Conservation (phyloP, 768 basidiomycete genomes). For the Suillus decipiens region DNA sequence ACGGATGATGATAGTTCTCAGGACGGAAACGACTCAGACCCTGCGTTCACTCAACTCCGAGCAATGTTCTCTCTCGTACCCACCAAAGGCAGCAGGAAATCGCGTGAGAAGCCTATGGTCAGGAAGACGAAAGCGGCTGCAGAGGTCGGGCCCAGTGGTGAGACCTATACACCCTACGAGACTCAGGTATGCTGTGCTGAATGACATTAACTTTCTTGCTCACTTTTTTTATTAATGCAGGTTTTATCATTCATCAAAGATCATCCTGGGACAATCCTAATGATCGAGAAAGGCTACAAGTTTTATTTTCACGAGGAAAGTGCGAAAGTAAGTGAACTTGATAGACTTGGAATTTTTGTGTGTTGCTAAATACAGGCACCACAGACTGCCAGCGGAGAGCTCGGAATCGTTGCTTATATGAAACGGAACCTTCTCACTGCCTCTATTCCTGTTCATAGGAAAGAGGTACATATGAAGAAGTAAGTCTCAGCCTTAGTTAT, state of each 20-base stretch:
- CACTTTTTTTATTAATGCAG: constrained; percentile 15
- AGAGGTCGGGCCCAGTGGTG: constrained; percentile 63
- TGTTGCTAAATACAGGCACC: constrained; percentile 15
- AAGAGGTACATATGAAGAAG: constrained; percentile 78
- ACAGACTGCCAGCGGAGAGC: constrained; percentile 72
- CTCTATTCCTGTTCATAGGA: constrained; percentile 68
- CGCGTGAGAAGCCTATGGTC: constrained; percentile 26
- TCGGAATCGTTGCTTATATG: constrained; percentile 74
- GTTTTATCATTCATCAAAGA: constrained; percentile 58
- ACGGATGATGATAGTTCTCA: constrained; percentile 28
- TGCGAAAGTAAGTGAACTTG: constrained; percentile 54
- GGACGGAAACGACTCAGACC: constrained; percentile 45
- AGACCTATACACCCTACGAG: constrained; percentile 77
- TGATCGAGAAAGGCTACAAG: constrained; percentile 86
- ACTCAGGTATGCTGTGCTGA: constrained; percentile 49
- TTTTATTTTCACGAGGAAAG: constrained; percentile 84
- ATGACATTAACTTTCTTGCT: neutral
- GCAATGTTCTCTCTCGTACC: constrained; percentile 45
- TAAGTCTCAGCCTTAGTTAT: constrained; percentile 30
- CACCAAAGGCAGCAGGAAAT: constrained; percentile 39
- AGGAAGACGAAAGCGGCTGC: constrained; percentile 39
- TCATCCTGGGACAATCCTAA: constrained; percentile 65
- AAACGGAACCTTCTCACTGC: constrained; percentile 77
- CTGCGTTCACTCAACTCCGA: constrained; percentile 47
- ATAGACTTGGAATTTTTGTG: neutral